Base-by-base conservation (phyloP, 2,329 filamentous ascomycete species). In the Phialophora macrospora region DNA sequence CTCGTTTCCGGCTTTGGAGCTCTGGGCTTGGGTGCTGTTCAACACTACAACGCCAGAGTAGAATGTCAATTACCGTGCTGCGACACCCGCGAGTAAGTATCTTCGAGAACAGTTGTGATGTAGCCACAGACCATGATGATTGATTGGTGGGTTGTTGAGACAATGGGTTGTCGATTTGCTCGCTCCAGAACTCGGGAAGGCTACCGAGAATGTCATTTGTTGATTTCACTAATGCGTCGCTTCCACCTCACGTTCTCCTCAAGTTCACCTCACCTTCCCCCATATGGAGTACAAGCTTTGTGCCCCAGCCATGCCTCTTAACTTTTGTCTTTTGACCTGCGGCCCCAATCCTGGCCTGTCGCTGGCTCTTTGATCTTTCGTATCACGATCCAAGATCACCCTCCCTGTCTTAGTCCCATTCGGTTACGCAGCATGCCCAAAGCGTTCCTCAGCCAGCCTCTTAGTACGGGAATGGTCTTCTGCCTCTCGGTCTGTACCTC, bases 401-500 rank as follows among this genome's bases (percentile, higher is more conserved):
- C 44, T n/a, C 46, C 58, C 26, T 34, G 58, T 44, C 58, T 52
- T 60, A 60, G 30, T 60, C 22, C 26, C 30, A 12, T 49, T 60
- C 58, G 58, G 46, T 60, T 60, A 51, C 52, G 52, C 52, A 55
- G 52, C 52, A 30, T 30, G 52, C 52, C 26, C 52, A 55, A 55
- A 55, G 28, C 17, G 52, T 24, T 20, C 8, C 17, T 9, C 52
- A 30, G 22, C 48, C 24, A 5, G 22, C 26, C 52, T n/a, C 24
- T 30, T 32, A 28, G 24, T 32, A 17, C 52, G 5, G 28, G 28
- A 55, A 14, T 34, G 52, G n/a, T 5, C 28, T 55, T 54, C 26
- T 30, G 28, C 52, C 28, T 28, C 52, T 55, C 28, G 28, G 17
- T 55, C 20, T 17, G 12, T n/a, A 30, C 28, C 52, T 55, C 52